Evolutionary conservation across 805 yeast genomes (phyloP), one percentile per base, ranked within the genome.

Genomic region (Maudiozyma serrabonitensis): DNA sequence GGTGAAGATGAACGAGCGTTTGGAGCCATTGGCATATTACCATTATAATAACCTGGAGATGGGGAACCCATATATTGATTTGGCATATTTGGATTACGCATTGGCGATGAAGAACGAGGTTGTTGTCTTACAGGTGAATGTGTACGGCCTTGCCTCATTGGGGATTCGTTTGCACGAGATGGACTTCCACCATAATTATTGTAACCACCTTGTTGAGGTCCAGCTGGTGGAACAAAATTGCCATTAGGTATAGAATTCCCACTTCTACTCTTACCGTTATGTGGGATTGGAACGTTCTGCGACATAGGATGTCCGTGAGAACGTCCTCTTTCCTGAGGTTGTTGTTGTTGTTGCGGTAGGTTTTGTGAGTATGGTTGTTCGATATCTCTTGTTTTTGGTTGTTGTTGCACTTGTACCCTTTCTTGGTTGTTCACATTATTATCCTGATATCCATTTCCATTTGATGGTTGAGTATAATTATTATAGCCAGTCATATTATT

Each of bases 121-220:
- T 37, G 40, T 11, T 35, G 38, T 35, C 38, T 35, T 23, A 18
- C 19, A 13, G 42, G 42, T 23, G 42, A 39, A 9, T 16, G 11
- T 19, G 42, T 6, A 19, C 39, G 19, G 5, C 34, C 12, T 16
- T 18, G 37, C 15, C 47, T 47, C 50, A 49, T 48, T 16, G 54
- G 54, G 19, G 50, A 49, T 11, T n/a, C 38, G 26, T 40, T 35
- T 12, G 4, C 5, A 25, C 15, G 23, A 11, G 15, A 16, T 13
- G 35, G 35, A 28, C 45, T 28, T 9, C 18, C n/a, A 16, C 37
- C 25, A 26, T 41, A 41, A n/a, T 23, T 21, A 21, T 21, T 11
- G 41, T 18, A 38, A 2, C 16, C 43, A 23, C 16, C 16, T 23
- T 21, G 43, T 13, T 23, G 31, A 21, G 26, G 43, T 12, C 16